Evolutionary conservation across 2,329 filamentous ascomycete genomes (phyloP).

Genomic region (Hymenoscyphus salicellus): DNA sequence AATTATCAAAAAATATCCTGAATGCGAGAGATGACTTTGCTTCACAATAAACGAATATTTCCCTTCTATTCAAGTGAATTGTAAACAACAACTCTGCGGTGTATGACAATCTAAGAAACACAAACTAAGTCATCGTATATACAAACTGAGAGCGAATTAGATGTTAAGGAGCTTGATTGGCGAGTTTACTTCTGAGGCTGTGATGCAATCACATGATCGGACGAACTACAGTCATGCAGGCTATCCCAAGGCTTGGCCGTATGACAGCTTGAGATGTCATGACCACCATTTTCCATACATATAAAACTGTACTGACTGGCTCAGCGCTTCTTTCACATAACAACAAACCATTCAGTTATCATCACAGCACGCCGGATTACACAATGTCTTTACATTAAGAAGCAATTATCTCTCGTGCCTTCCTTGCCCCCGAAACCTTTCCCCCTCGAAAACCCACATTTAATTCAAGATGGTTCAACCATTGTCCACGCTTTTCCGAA

Average conservation of each 20-base stretch:
- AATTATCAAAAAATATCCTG: too few species aligned
- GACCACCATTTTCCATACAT: not conserved
- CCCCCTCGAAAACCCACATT: not conserved
- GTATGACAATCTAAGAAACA: too few species aligned
- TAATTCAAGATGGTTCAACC: constrained; percentile 48
- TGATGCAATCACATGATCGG: not conserved
- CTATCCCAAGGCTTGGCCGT: not conserved
- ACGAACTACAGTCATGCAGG: not conserved
- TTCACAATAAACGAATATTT: too few species aligned
- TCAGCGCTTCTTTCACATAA: not conserved
- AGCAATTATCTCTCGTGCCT: not conserved
- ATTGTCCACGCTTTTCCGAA: constrained; percentile 38
- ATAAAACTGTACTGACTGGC: not conserved
- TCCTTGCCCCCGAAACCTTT: not conserved
- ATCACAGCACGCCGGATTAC: not conserved
- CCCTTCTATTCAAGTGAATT: too few species aligned
- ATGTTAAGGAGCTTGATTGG: too few species aligned
- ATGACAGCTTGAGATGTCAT: not conserved
- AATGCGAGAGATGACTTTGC: too few species aligned
- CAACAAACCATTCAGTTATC: not conserved
- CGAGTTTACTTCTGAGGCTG: not conserved
- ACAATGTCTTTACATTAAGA: constrained; percentile 9
- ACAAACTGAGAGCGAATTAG: too few species aligned
- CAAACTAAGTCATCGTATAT: too few species aligned
- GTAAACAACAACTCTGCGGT: too few species aligned